A percentile compares a stretch with the other conserved stretches of the same genome.
Evolutionary conservation across 352 stramenopile species (phyloP).

Genomic region (Phytophthora megakarya): DNA sequence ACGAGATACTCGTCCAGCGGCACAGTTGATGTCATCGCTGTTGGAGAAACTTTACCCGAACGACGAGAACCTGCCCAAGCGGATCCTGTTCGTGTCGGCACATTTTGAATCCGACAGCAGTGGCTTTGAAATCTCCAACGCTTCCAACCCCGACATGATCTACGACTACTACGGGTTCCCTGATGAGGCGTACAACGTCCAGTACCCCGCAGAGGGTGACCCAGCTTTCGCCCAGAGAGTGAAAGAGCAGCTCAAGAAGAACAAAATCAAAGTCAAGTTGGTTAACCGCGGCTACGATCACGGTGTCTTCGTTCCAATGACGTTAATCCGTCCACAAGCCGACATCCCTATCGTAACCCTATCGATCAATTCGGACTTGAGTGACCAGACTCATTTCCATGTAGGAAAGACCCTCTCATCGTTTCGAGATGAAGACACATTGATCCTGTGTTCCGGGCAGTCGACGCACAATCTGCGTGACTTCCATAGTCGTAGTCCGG

Average conservation of each 20-base stretch:
- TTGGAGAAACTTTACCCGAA: conserved; percentile 46
- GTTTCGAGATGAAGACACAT: conserved; percentile 65
- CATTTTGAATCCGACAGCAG: conserved; percentile 72
- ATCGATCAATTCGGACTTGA: conserved; percentile 57
- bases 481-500: conserved; percentile 16
- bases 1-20: conserved; percentile 7
- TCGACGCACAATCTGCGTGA: conserved; percentile 42
- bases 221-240: conserved; percentile 71
- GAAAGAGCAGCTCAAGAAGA: conserved; percentile 50
- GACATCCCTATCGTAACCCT: conserved; percentile 88
- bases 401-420: conserved; percentile 54
- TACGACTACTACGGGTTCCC: conserved; percentile 94
- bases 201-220: conserved; percentile 76
- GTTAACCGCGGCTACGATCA: conserved; percentile 87
- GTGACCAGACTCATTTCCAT: conserved; percentile 44
- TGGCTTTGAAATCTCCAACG: conserved; percentile 53
- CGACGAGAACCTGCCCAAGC: conserved; percentile 46
- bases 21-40: conserved; percentile 11
- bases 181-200: conserved; percentile 77
- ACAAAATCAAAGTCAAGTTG: conserved; percentile 50
- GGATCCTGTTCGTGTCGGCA: conserved; percentile 84
- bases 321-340: conserved; percentile 83
- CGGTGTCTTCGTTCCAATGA: conserved; percentile 91
- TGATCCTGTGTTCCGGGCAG: conserved; percentile 71
- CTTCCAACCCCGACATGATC: conserved; percentile 58